Conservation (phyloP, 2,329 filamentous ascomycete genomes). For the Trichoderma asperellum region DNA sequence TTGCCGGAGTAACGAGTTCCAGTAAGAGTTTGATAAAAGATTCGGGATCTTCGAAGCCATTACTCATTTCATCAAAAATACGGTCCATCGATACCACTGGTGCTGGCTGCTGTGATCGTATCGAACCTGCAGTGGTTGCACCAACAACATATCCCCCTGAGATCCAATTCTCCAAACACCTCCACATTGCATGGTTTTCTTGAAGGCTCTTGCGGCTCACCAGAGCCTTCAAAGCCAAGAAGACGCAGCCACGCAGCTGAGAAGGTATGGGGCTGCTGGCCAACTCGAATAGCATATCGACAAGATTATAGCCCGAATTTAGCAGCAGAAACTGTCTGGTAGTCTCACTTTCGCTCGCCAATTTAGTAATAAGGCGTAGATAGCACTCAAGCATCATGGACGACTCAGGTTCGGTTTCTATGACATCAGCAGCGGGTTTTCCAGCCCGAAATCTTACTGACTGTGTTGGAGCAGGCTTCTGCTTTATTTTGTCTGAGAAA, state of each 20-base stretch:
- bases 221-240: constrained; percentile 75
- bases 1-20: constrained; percentile 69
- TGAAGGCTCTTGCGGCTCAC: constrained; percentile 72
- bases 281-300: constrained; percentile 76
- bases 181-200: constrained; percentile 78
- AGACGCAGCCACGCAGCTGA: constrained; percentile 80
- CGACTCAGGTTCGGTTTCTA: constrained; percentile 86
- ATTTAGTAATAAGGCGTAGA: constrained; percentile 80
- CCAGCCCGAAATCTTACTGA: constrained; percentile 55
- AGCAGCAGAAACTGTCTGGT: constrained; percentile 76
- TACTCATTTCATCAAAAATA: constrained; percentile 74
- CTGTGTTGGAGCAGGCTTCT: constrained; percentile 61
- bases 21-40: constrained; percentile 80
- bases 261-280: constrained; percentile 76
- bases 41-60: constrained; percentile 82
- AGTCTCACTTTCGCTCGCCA: constrained; percentile 72
- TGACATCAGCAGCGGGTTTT: constrained; percentile 66
- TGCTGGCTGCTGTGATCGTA: constrained; percentile 38
- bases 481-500: constrained; percentile 77
- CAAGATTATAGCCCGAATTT: constrained; percentile 66
- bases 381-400: constrained; percentile 97
- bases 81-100: constrained; percentile 59
- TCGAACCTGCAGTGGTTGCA: constrained; percentile 39
- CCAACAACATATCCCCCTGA: constrained; percentile 58
- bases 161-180: constrained; percentile 77